Evolutionary conservation across 148 eudicot species (phyloP).

Genomic region (Persicaria maculosa): DNA sequence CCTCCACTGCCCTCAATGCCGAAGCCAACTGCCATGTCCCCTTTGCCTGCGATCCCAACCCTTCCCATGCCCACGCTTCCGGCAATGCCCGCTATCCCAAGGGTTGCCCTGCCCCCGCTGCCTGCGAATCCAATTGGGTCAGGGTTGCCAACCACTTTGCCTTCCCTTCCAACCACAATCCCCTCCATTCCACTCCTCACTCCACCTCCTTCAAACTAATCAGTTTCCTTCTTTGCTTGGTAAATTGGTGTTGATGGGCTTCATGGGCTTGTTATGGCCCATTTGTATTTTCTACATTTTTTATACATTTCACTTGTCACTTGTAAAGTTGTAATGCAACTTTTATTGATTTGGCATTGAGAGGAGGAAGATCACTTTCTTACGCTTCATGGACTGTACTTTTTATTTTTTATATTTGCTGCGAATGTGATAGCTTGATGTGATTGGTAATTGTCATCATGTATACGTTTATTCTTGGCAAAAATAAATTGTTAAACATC

Average conservation of each 20-base stretch:
- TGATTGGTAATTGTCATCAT: too few relatives aligned
- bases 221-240: not conserved
- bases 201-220: conserved; percentile 18
- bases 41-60: not conserved
- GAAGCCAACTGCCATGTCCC: not conserved
- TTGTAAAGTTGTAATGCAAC: too few relatives aligned
- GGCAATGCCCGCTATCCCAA: conserved; percentile 8
- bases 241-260: not conserved
- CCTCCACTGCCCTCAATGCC: not conserved
- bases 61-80: conserved; percentile 11
- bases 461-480: too few relatives aligned
- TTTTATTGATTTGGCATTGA: too few relatives aligned
- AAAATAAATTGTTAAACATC: too few relatives aligned
- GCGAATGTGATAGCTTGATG: too few relatives aligned
- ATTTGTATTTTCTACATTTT: not conserved
- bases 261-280: not conserved
- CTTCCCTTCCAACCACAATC: conserved; percentile 1
- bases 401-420: too few relatives aligned
- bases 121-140: not conserved
- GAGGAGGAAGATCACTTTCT: too few relatives aligned
- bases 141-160: conserved; percentile 10
- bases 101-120: conserved; percentile 12
- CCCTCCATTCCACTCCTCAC: conserved; percentile 12
- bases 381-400: too few relatives aligned
- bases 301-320: not conserved